Percentiles rank a stretch among this genome's conserved stretches.
Evolutionary conservation across 1,284 basidiomycete genomes (phyloP).

Genomic region (Ceratobasidium sp.): DNA sequence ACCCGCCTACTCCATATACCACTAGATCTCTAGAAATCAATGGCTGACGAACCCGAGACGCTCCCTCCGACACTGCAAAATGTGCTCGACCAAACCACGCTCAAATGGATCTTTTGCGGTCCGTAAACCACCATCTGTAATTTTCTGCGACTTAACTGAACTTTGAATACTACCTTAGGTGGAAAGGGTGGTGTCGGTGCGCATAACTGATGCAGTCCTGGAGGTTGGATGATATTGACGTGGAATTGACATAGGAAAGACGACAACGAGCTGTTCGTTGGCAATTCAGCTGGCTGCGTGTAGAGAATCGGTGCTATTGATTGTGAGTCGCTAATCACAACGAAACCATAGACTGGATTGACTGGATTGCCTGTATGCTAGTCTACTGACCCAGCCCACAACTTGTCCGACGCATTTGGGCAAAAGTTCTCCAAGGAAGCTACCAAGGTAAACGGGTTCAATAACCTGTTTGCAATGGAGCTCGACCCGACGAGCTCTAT

Average conservation of each 20-base stretch:
- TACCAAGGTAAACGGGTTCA: slow-evolving; percentile 98
- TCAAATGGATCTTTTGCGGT: slow-evolving; percentile 98
- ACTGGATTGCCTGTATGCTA: slow-evolving; percentile 52
- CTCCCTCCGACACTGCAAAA: slow-evolving; percentile 87
- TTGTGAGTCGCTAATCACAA: slow-evolving; percentile 66
- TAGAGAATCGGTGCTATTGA: slow-evolving; percentile 91
- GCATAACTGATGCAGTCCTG: slow-evolving; percentile 51
- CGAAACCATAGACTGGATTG: not conserved
- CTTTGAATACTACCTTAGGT: slow-evolving; percentile 61
- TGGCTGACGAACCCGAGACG: slow-evolving; percentile 49
- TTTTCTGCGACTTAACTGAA: slow-evolving; percentile 42
- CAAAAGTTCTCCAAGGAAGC: slow-evolving; percentile 99
- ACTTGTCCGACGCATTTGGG: slow-evolving; percentile 97
- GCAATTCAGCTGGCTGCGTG: slow-evolving; percentile 91
- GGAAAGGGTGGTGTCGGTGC: slow-evolving; percentile 94
- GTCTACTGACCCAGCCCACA: slow-evolving; percentile 99
- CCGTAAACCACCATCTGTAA: slow-evolving; percentile 54
- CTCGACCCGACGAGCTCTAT: slow-evolving; percentile 97
- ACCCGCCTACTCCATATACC: not conserved
- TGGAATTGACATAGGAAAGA: slow-evolving; percentile 74
- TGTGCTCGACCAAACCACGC: slow-evolving; percentile 84
- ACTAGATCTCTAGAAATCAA: slow-evolving; percentile 4
- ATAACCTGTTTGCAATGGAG: slow-evolving; percentile 98
- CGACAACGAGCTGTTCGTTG: slow-evolving; percentile 93
- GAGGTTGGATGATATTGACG: slow-evolving; percentile 12